A percentile compares a stretch with the other conserved stretches of the same genome.
Conservation (phyloP, 805 yeast species). For the Pichia gijzeniarum region DNA sequence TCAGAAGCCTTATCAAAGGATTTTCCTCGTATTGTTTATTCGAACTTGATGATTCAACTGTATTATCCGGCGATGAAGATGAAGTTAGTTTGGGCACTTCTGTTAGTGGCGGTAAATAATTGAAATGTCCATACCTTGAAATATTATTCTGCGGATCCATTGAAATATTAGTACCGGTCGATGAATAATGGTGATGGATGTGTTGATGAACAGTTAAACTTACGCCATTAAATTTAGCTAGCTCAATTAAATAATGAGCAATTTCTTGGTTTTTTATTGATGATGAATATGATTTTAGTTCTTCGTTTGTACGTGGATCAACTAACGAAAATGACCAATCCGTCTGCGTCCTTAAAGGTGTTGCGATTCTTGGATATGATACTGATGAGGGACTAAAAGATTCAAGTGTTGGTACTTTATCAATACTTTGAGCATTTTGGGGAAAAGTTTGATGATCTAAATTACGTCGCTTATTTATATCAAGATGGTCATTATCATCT, state of each 20-base stretch:
- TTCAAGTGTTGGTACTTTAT: background rate
- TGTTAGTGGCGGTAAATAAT: constrained; percentile 63
- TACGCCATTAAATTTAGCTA: constrained; percentile 52
- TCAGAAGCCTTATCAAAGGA: constrained; percentile 40
- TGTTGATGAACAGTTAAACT: constrained; percentile 78
- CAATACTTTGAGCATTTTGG: background rate
- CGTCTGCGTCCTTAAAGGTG: constrained; percentile 28
- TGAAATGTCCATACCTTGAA: constrained; percentile 62
- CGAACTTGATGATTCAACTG: constrained; percentile 21
- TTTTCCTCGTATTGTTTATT: constrained; percentile 27
- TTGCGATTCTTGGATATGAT: constrained; percentile 12
- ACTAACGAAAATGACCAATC: constrained; percentile 61
- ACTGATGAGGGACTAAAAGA: background rate
- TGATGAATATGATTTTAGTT: constrained; percentile 41
- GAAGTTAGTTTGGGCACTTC: constrained; percentile 66
- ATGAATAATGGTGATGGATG: constrained; percentile 69
- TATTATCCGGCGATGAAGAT: constrained; percentile 39
- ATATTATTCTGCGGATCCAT: constrained; percentile 48
- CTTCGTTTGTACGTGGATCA: constrained; percentile 38
- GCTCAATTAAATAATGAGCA: constrained; percentile 50
- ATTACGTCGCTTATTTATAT: too few relatives aligned
- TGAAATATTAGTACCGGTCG: constrained; percentile 29
- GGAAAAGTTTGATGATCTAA: background rate
- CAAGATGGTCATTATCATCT: background rate
- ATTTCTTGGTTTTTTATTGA: constrained; percentile 44